Base-by-base conservation (phyloP, 768 basidiomycete genomes). In the Suillus ampliporus region DNA sequence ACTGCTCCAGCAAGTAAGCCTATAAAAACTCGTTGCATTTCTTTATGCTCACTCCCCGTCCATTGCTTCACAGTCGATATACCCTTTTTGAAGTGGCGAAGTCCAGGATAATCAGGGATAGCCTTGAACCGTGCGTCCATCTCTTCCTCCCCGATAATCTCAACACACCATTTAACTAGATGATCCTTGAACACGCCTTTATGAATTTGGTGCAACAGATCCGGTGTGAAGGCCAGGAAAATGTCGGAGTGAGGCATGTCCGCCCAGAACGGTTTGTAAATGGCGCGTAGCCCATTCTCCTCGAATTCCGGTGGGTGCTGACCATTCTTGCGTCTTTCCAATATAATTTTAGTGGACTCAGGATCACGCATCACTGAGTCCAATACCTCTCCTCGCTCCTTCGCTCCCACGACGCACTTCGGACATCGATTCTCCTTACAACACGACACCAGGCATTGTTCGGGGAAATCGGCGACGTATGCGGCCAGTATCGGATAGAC, bases 171-270 rank as follows among this genome's bases (percentile, higher is more conserved):
- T 8, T 67, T 71, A 1, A 77, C 68, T 3, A 80, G 58, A 58
- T 83, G 82, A 54, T 82, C 77, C 56, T 80, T 80, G 72, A 83
- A 80, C 1, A 82, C 61, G 0, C 83, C 82, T 64, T 84, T 80
- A 67, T 83, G 76, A 0, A 84, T 68, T 65, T 83, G 82, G 61
- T 85, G 83, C 19, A 84, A 76, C n/a, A 82, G 46, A 70, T 82
- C 71, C 15, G 77, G 75, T 0, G 78, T 79, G 37, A 84, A 63
- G n/a, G 63, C 73, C 0, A 35, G 0, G 64, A 78, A 81, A 44
- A 84, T 84, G 65, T 84, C 63, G 40, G 67, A 57, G 61, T 73
- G 75, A 0, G 80, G 82, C 10, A 83, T 61, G 46, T 79, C 67
- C 0, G 46, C 48, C 82, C 82, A 83, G 67, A 82, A 83, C 28